These are phyloP conservation scores for Yamadazyma atlantica DNA, from an alignment of 1,139 yeast species.

Conservation along the genomic window DNA sequence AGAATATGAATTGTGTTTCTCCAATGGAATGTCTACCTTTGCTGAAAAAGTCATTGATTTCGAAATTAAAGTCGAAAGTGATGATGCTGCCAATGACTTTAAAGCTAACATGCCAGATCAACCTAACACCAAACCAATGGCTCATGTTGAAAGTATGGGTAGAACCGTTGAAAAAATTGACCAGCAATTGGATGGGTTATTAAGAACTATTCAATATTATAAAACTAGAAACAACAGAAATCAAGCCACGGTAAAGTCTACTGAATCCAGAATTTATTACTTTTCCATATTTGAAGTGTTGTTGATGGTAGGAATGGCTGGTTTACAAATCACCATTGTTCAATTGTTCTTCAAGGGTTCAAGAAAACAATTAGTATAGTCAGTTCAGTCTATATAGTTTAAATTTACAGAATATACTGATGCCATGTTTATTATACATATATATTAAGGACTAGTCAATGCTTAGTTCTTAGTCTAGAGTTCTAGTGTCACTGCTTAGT, in stretches of 20 bases:
- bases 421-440: no score
- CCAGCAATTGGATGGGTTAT: slow-evolving; percentile 60
- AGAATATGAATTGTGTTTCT: slow-evolving; percentile 91
- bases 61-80: slow-evolving; percentile 66
- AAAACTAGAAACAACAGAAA: slow-evolving; percentile 91
- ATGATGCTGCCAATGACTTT: slow-evolving; percentile 47
- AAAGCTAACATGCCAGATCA: slow-evolving; percentile 66
- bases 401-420: no score
- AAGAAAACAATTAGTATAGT: slow-evolving; percentile 71
- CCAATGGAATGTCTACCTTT: slow-evolving; percentile 82
- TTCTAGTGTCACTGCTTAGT: no score
- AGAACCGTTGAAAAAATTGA: slow-evolving; percentile 63
- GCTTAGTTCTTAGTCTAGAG: no score
- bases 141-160: slow-evolving; percentile 62
- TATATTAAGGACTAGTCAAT: no score
- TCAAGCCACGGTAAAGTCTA: slow-evolving; percentile 86
- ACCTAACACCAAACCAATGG: slow-evolving; percentile 58
- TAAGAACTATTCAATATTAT: slow-evolving; percentile 74
- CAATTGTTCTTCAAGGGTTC: slow-evolving; percentile 86
- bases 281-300: slow-evolving; percentile 80
- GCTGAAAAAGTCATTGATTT: slow-evolving; percentile 89
- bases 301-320: slow-evolving; percentile 84
- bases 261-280: slow-evolving; percentile 83
- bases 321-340: slow-evolving; percentile 77
- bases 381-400: not conserved